These are phyloP conservation scores for Microcos paniculata DNA, from an alignment of 345 rosid species.

Conservation along the genomic window DNA sequence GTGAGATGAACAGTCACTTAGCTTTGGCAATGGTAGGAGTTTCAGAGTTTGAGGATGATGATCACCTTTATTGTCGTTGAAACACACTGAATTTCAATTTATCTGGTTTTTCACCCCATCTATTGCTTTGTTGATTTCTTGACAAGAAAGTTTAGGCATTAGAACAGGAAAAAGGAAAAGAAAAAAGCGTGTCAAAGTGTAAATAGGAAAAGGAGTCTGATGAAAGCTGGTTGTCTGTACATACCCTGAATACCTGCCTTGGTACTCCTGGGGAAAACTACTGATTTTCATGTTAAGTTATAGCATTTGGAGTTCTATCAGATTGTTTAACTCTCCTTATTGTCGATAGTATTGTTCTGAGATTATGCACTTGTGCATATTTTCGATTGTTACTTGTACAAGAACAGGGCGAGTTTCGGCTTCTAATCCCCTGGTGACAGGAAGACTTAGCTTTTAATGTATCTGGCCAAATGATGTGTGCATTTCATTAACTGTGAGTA, in stretches of 20 bases:
- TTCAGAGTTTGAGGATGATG: constrained; percentile 65
- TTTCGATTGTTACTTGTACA: background rate
- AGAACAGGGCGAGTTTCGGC: background rate
- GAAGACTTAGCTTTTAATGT: background rate
- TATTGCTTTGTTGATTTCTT: constrained; percentile 19
- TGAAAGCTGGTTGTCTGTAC: constrained; percentile 28
- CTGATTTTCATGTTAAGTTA: constrained; percentile 14
- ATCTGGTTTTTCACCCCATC: background rate
- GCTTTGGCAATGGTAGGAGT: constrained; percentile 92
- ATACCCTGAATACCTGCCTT: constrained; percentile 24
- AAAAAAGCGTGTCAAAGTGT: constrained; percentile 26
- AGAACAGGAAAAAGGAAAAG: constrained; percentile 6
- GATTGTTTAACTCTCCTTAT: constrained; percentile 5
- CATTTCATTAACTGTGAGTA: background rate
- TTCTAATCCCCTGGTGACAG: background rate
- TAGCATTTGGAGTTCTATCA: background rate
- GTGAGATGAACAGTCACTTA: constrained; percentile 81
- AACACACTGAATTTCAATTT: background rate
- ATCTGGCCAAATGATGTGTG: background rate
- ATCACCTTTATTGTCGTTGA: constrained; percentile 57
- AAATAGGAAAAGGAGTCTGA: constrained; percentile 28
- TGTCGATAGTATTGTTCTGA: background rate
- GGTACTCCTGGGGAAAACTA: background rate
- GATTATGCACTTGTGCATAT: background rate
- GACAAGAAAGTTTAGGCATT: constrained; percentile 17